phyloP scores from a whole-genome alignment of 345 rosid genomes.

The Salix dunnii region DNA sequence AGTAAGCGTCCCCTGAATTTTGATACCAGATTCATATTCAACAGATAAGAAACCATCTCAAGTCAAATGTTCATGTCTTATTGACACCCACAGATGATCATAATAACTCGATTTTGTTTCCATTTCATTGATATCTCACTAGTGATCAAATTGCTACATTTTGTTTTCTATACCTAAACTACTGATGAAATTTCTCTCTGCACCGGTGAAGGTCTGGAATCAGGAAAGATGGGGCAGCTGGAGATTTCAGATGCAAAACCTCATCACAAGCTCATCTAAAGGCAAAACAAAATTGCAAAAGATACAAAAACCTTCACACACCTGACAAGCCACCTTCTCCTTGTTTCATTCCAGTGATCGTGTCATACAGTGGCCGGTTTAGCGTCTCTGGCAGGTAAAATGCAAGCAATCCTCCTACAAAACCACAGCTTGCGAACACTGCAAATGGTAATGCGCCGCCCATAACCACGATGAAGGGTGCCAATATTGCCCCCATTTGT shows the following conservation, averaged over 20 bases:
- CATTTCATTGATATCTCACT: not conserved
- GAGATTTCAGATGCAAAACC: too few species aligned
- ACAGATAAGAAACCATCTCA: too few species aligned
- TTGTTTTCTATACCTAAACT: too few species aligned
- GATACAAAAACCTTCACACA: not conserved
- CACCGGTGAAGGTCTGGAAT: too few species aligned
- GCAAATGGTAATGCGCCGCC: conserved; percentile 68
- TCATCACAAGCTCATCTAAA: not conserved
- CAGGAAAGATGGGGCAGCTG: too few species aligned
- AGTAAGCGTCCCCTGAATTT: too few species aligned
- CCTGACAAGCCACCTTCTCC: conserved; percentile 34
- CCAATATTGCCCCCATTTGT: conserved; percentile 85
- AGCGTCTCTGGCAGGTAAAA: conserved; percentile 83
- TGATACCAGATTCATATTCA: too few species aligned
- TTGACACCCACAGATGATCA: too few species aligned
- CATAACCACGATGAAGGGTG: conserved; percentile 79
- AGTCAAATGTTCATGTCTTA: too few species aligned
- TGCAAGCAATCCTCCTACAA: conserved; percentile 70
- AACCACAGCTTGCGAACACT: conserved; percentile 59
- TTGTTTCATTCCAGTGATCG: conserved; percentile 69
- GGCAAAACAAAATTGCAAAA: not conserved
- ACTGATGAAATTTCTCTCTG: too few species aligned
- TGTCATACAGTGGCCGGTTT: conserved; percentile 76
- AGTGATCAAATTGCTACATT: too few species aligned
- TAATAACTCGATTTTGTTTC: not conserved